Evolutionary conservation across 2,329 filamentous ascomycete genomes (phyloP).

Genomic region (Fusarium sp.): DNA sequence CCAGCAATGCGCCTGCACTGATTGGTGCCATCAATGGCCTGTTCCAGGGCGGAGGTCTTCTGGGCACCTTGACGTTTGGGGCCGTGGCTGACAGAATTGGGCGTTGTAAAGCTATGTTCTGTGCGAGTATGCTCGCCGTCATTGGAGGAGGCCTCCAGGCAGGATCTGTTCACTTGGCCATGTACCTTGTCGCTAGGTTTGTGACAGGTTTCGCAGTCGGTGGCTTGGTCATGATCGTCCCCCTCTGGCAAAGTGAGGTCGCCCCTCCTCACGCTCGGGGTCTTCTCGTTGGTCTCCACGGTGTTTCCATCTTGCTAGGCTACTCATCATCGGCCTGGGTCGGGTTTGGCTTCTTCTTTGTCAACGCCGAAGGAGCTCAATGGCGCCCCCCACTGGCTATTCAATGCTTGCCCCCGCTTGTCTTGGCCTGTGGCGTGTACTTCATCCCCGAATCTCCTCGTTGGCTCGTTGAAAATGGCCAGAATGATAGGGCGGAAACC

Average conservation of each 20-base stretch:
- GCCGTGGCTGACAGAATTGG: background rate
- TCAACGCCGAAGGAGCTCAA: background rate
- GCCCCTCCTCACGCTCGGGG: conserved; percentile 2
- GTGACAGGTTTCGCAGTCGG: background rate
- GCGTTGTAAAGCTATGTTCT: conserved; percentile 6
- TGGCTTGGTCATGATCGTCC: conserved; percentile 2
- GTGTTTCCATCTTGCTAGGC: background rate
- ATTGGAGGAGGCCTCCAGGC: background rate
- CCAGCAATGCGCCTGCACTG: background rate
- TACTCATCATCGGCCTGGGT: background rate
- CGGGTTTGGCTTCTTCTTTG: background rate
- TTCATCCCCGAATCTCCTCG: conserved; percentile 6
- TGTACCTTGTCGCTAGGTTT: background rate
- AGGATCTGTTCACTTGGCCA: background rate
- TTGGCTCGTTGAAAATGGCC: conserved; percentile 6
- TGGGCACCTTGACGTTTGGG: background rate
- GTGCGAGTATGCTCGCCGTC: background rate
- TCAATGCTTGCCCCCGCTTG: background rate
- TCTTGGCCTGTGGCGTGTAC: background rate
- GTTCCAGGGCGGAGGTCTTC: conserved; percentile 4
- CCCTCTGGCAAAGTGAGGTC: conserved; percentile 6
- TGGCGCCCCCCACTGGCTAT: background rate
- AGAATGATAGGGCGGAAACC: background rate
- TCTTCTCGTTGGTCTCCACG: conserved; percentile 3
- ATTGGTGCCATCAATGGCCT: background rate